Evolutionary conservation across 352 stramenopile species (phyloP).

Genomic region (Phytophthora lateralis): DNA sequence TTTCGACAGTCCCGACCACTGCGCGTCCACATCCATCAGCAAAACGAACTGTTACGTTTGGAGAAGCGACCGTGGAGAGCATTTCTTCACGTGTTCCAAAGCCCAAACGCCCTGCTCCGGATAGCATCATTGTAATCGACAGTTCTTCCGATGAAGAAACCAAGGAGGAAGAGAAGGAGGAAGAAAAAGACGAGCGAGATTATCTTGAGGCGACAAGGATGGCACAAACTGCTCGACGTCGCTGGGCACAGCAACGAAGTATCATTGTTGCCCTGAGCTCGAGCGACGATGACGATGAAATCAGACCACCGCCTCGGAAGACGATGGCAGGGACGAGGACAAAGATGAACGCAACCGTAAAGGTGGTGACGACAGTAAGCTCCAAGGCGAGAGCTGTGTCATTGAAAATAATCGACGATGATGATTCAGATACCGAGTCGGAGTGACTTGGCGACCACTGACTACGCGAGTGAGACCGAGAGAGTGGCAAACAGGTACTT

Average conservation of each 20-base stretch:
- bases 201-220: conserved; percentile 20
- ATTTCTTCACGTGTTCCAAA: conserved; percentile 7
- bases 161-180: conserved; percentile 7
- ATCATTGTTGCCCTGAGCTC: conserved; percentile 14
- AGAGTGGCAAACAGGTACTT: conserved; percentile 2
- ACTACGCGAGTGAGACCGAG: conserved; percentile 5
- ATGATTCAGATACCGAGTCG: conserved; percentile 38
- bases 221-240: conserved; percentile 10
- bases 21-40: conserved; percentile 3
- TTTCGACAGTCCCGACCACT: conserved; percentile 7
- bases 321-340: background rate
- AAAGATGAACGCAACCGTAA: conserved; percentile 7
- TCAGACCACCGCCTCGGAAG: conserved; percentile 6
- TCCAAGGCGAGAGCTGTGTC: conserved; percentile 21
- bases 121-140: conserved; percentile 28
- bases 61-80: conserved; percentile 1
- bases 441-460: conserved; percentile 22
- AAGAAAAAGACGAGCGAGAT: conserved; percentile 4
- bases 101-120: background rate
- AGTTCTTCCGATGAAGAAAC: conserved; percentile 34
- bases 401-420: conserved; percentile 33
- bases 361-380: background rate
- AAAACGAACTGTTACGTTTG: conserved; percentile 35
- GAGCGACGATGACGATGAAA: conserved; percentile 29
- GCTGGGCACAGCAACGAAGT: conserved; percentile 19